Evolutionary conservation across 257 asterid genomes (phyloP).

Genomic region (Mentha longifolia): DNA sequence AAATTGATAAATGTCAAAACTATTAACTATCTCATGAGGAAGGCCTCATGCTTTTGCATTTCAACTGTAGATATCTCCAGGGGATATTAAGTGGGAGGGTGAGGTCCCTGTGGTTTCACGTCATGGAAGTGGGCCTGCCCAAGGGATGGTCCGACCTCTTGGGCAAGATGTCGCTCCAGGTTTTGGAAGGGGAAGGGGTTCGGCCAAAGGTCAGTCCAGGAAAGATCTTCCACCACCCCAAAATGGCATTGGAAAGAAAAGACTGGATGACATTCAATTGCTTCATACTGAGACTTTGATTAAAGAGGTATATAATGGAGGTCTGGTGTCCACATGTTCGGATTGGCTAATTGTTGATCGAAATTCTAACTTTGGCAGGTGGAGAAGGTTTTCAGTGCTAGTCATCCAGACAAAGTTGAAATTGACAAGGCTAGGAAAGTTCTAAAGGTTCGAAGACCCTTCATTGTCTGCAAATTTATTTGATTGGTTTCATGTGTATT

Average conservation of each 20-base stretch:
- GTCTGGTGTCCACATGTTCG: background rate
- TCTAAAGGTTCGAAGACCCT: constrained; percentile 48
- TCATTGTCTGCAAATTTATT: background rate
- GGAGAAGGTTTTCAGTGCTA: constrained; percentile 62
- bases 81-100: constrained; percentile 66
- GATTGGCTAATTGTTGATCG: constrained; percentile 6
- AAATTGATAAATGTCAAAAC: background rate
- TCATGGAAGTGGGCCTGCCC: constrained; percentile 52
- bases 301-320: constrained; percentile 52
- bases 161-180: constrained; percentile 49
- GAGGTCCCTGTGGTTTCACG: constrained; percentile 56
- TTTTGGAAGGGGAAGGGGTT: constrained; percentile 65
- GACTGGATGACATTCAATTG: constrained; percentile 54
- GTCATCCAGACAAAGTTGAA: constrained; percentile 61
- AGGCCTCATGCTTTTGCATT: constrained; percentile 7
- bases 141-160: constrained; percentile 44
- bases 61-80: constrained; percentile 54
- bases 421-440: constrained; percentile 67
- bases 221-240: constrained; percentile 55
- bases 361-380: constrained; percentile 48
- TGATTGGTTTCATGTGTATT: background rate
- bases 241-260: constrained; percentile 62
- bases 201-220: constrained; percentile 47
- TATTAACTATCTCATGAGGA: background rate
- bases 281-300: constrained; percentile 72